Base-by-base conservation (phyloP, 2,329 filamentous ascomycete species). In the Sporothrix euskadiensis region DNA sequence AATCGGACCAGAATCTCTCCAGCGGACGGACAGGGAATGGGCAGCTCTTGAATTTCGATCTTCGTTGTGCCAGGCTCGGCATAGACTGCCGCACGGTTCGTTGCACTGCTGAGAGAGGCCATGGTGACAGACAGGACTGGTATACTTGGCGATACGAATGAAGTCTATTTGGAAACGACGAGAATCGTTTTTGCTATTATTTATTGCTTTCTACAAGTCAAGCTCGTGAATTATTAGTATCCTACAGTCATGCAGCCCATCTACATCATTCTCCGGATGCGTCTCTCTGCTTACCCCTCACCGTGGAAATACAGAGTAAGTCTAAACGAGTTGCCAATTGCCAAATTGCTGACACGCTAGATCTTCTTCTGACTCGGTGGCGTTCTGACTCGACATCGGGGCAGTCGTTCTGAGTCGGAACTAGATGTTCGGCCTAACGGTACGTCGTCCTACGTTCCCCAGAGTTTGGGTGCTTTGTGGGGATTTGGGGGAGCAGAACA, bases 11-110 rank as follows among this genome's bases (percentile, higher is more conserved):
- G 39, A n/a, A 61, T 19, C 57, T 61, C 57, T 6, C 57, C 57
- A 1, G 57, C 57, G 6, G 57, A 30, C 9, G 57, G 57, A 4
- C 3, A 30, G 7, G 57, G 57, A 39, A 61, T 61, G 14, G 57
- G 57, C 12, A 61, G 12, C 30, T 61, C 57, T 39, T 61, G 57
- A 10, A 61, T 61, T 14, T 39, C 26, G 8, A 61, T 61, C 9
- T 61, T 61, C 9, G 32, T 32, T 61, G 57, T 61, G 3, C 57
- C 57, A 9, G 57, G 57, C 30, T 61, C 57, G 30, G 57, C 57
- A 39, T 61, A 61, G 57, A 39, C 32, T 35, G 57, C 57, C 16
- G 57, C 57, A n/a, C 57, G 57, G 30, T 61, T 61, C n/a, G 26
- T 30, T 22, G n/a, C 26, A 8, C 4, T 16, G 26, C 3, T 26